A percentile compares a stretch with the other conserved stretches of the same genome.
Conservation (phyloP, 305 asterid species). For the Lippia alba region DNA sequence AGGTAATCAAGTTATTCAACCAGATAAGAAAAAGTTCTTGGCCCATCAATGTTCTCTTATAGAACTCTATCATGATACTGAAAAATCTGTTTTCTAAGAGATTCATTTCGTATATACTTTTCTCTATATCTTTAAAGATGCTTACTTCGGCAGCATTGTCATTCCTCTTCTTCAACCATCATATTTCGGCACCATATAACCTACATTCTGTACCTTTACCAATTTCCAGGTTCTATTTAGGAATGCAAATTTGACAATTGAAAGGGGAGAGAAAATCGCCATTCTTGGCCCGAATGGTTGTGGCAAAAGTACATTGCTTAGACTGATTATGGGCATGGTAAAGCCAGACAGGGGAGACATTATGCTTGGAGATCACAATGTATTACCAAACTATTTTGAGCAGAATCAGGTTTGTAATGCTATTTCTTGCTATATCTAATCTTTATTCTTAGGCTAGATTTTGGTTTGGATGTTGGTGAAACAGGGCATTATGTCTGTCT, state of each 20-base stretch:
- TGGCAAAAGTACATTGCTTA: slow-evolving; percentile 95
- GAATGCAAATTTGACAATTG: slow-evolving; percentile 79
- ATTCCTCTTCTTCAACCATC: background rate
- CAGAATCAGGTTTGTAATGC: slow-evolving; percentile 85
- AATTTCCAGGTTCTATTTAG: slow-evolving; percentile 65
- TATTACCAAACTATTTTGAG: slow-evolving; percentile 90
- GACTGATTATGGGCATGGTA: slow-evolving; percentile 89
- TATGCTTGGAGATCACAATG: slow-evolving; percentile 89
- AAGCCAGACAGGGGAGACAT: slow-evolving; percentile 75
- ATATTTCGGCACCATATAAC: slow-evolving; percentile 22
- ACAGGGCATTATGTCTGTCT: background rate
- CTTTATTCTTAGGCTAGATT: background rate
- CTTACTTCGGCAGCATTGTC: background rate
- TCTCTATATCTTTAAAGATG: background rate
- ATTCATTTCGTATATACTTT: background rate
- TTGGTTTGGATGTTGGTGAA: background rate
- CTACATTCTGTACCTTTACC: slow-evolving; percentile 5
- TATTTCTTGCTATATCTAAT: background rate
- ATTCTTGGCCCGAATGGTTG: slow-evolving; percentile 98
- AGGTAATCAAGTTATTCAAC: slow-evolving; percentile 53
- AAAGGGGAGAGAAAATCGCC: slow-evolving; percentile 92
- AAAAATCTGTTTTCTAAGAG: slow-evolving; percentile 4
- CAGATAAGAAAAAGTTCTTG: slow-evolving; percentile 1
- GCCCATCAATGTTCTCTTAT: background rate
- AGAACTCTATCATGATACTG: background rate